Base-by-base conservation (phyloP, 139 green algal species). In the Coccomyxa sp. region DNA sequence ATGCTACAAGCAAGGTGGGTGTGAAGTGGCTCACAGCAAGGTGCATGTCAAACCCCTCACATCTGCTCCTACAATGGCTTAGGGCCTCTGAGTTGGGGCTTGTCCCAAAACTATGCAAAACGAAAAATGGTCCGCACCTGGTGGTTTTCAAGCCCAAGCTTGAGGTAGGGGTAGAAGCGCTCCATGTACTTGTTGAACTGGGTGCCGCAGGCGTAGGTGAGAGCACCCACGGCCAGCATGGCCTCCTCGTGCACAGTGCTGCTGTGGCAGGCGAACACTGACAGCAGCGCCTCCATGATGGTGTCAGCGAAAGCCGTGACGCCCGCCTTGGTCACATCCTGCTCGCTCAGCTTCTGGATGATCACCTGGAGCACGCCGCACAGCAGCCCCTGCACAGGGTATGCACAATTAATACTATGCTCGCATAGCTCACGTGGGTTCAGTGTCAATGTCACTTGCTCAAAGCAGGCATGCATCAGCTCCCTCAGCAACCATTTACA, bases 161-260 rank as follows among this genome's bases (percentile, higher is more conserved):
- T 87, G 71, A 99, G 84, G 85, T 95, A 95, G 9, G 91, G 90
- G 68, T 92, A 95, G 82, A 99, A 97, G 27, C 87, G 79, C 16
- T 89, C 74, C 91, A 99, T 92, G 92, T 99, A 99, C 88, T 98
- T 98, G 80, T 82, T 82, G 85, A 99, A 99, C 30, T 94, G 83
- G 17, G 85, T 79, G 27, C 93, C 95, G 38, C 88, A 88, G 0
- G 92, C 89, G 68, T 96, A 95, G 14, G 93, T 94, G 59, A 99
- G 92, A 1, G 95, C 89, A 45, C 96, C 95, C 32, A 97, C 93
- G 11, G 96, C 95, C 77, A 98, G 91, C 94, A 99, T 97, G 0
- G 94, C 95, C 87, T 99, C 96, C 89, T 99, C 95, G 79, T 97
- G 95, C 67, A 99, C 95, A 10, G 84, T 94, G 21, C 77, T 82